These are phyloP conservation scores for Suillus subalutaceus DNA, from an alignment of 768 basidiomycete genomes.

Conservation along the genomic window DNA sequence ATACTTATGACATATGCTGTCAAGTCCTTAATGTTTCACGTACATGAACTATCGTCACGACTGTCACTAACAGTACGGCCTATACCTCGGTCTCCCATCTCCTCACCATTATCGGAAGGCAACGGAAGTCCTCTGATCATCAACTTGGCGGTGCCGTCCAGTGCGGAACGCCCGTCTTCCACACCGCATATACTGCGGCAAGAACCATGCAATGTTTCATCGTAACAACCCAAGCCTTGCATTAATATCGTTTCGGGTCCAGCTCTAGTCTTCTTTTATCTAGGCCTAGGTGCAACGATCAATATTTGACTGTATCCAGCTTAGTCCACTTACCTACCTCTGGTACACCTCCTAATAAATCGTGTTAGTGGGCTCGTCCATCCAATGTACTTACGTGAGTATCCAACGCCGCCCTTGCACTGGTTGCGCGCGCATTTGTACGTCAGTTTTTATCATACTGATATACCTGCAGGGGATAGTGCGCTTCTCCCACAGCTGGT, in stretches of 20 bases:
- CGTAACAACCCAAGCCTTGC: too few species aligned
- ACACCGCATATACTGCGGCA: not conserved
- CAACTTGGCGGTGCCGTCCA: not conserved
- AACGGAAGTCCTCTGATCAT: not conserved
- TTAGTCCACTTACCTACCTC: not conserved
- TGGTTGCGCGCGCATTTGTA: not conserved
- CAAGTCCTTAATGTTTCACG: slow-evolving; percentile 1
- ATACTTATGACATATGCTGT: not conserved
- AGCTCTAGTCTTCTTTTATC: not conserved
- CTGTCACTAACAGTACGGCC: not conserved
- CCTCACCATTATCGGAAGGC: not conserved
- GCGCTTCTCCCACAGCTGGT: too few species aligned
- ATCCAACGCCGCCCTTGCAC: not conserved
- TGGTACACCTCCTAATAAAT: too few species aligned
- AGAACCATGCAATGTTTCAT: not conserved
- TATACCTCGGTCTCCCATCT: not conserved
- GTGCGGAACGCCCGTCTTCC: not conserved
- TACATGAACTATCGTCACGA: not conserved
- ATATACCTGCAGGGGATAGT: not conserved
- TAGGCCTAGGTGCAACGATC: not conserved
- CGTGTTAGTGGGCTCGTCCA: too few species aligned
- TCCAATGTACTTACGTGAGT: too few species aligned
- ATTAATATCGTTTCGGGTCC: too few species aligned
- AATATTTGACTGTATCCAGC: not conserved
- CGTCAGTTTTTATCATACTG: not conserved